These are phyloP conservation scores for Kwoniella shandongensis DNA, from an alignment of 768 basidiomycete species.

Conservation along the genomic window DNA sequence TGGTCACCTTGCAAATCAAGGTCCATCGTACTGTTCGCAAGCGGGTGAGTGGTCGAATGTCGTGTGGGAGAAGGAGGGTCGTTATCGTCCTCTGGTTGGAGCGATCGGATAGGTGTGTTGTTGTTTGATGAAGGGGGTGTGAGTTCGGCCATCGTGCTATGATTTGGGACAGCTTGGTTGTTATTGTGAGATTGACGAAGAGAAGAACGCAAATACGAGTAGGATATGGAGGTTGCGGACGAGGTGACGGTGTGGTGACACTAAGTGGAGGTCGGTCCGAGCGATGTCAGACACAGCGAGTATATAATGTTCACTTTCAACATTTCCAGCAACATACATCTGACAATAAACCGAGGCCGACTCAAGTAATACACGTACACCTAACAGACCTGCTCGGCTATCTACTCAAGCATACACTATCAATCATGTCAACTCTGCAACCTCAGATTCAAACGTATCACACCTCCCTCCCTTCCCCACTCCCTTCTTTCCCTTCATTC, in stretches of 20 bases:
- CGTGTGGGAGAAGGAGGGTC: constrained; percentile 12
- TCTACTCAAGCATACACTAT: no score
- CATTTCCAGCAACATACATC: no score
- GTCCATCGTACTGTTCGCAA: constrained; percentile 12
- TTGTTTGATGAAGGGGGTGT: constrained; percentile 35
- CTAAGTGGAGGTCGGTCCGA: constrained; percentile 20
- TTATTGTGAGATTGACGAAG: neutral
- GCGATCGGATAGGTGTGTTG: constrained; percentile 23
- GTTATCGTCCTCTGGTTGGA: neutral
- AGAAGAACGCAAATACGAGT: neutral
- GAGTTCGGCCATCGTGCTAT: constrained; percentile 26
- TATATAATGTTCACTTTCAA: no score
- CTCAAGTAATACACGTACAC: no score
- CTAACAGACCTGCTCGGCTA: no score
- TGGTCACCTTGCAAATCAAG: constrained; percentile 1
- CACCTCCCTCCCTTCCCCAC: constrained; percentile 29
- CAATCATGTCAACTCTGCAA: constrained; percentile 1
- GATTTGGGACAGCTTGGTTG: neutral
- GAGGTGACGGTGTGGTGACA: neutral
- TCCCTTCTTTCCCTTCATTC: constrained; percentile 35
- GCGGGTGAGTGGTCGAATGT: constrained; percentile 2
- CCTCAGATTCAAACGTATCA: constrained; percentile 26
- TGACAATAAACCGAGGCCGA: no score
- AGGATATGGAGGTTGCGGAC: neutral
- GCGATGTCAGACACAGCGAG: no score